These are phyloP conservation scores for Tulasnella sp. DNA, from an alignment of 768 basidiomycete genomes.

Conservation along the genomic window DNA sequence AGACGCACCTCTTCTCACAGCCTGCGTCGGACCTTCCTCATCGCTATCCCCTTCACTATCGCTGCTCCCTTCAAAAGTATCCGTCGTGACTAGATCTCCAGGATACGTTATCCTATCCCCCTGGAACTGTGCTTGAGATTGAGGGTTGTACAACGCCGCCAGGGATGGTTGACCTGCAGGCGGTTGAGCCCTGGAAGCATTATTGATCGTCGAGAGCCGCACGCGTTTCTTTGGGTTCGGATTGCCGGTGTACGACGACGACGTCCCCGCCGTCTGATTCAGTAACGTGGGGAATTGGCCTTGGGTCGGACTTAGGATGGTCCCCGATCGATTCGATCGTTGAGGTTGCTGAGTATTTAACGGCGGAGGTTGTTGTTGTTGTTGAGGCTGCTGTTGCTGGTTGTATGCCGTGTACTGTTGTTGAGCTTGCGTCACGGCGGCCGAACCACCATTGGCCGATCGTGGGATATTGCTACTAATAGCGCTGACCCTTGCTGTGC, in stretches of 20 bases:
- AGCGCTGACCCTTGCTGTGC: background rate
- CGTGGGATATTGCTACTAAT: background rate
- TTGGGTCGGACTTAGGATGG: background rate
- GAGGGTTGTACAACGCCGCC: background rate
- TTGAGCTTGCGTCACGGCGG: background rate
- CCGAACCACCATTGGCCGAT: background rate
- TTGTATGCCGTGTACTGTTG: background rate
- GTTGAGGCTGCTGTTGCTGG: background rate
- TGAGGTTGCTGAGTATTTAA: background rate
- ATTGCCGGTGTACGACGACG: background rate
- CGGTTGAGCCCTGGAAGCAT: background rate
- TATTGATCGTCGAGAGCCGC: background rate
- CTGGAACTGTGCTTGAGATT: background rate
- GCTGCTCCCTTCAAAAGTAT: background rate
- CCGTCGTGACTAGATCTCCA: background rate
- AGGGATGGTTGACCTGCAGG: background rate
- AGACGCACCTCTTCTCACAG: background rate
- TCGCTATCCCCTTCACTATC: background rate
- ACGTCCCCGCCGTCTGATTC: background rate
- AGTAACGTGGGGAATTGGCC: background rate
- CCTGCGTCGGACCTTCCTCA: background rate
- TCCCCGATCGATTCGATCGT: background rate
- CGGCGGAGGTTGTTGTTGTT: background rate
- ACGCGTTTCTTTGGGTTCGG: conserved; percentile 1
- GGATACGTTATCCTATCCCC: background rate